phyloP scores from a whole-genome alignment of 192 early-diverging fungal species.

The Allomyces javanicus region DNA sequence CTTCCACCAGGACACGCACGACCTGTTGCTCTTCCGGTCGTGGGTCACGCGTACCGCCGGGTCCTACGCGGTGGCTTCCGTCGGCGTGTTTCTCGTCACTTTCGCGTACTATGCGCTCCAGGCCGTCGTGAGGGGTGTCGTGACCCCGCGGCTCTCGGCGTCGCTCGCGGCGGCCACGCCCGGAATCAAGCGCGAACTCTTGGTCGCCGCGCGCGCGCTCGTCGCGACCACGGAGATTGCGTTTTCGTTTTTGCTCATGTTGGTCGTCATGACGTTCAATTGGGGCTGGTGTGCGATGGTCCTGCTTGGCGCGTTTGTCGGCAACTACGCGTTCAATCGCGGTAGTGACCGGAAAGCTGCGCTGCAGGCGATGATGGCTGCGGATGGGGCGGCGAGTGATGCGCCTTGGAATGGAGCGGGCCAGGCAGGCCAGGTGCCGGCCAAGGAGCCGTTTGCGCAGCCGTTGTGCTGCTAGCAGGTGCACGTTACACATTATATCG shows the following conservation, averaged over 20 bases:
- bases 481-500: no score
- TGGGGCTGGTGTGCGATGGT: background rate
- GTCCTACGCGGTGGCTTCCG: slow-evolving; percentile 29
- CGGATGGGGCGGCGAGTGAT: no score
- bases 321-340: background rate
- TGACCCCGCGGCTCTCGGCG: slow-evolving; percentile 13
- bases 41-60: slow-evolving; percentile 31
- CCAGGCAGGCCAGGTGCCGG: no score
- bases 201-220: slow-evolving; percentile 14
- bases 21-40: slow-evolving; percentile 38
- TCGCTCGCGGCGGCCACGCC: no score
- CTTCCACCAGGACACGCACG: slow-evolving; percentile 34
- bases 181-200: slow-evolving; percentile 4
- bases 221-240: slow-evolving; percentile 20
- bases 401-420: no score
- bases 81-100: slow-evolving; percentile 28
- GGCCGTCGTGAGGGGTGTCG: slow-evolving; percentile 14
- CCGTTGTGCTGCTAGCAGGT: no score
- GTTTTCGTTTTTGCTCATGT: slow-evolving; percentile 31
- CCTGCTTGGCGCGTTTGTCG: background rate
- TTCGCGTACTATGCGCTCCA: slow-evolving; percentile 25
- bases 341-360: no score
- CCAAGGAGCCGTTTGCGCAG: no score
- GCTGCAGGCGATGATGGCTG: no score
- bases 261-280: slow-evolving; percentile 46